These are phyloP conservation scores for Microcera coccophila DNA, from an alignment of 2,329 filamentous ascomycete genomes.

Conservation along the genomic window DNA sequence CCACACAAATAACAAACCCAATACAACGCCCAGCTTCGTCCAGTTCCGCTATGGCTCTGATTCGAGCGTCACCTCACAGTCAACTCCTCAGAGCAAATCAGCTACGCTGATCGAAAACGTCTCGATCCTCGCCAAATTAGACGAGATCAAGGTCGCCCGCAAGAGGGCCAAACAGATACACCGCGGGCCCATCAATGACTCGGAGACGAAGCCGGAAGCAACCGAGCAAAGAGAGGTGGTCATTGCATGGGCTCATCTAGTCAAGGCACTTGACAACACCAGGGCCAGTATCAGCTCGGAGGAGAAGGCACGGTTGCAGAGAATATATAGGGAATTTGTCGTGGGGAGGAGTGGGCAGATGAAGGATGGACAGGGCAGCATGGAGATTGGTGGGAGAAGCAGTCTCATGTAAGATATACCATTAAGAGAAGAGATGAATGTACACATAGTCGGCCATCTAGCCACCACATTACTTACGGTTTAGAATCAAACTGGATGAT, in stretches of 20 bases:
- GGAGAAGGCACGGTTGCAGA: slow-evolving; percentile 68
- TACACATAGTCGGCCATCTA: neutral
- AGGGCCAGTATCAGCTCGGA: slow-evolving; percentile 76
- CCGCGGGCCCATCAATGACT: slow-evolving; percentile 20
- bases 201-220: slow-evolving; percentile 27
- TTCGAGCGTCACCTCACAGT: slow-evolving; percentile 40
- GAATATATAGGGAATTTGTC: slow-evolving; percentile 91
- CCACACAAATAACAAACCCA: slow-evolving; percentile 25
- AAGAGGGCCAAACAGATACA: slow-evolving; percentile 41
- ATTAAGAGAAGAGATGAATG: slow-evolving; percentile 1
- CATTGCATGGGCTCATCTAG: slow-evolving; percentile 79
- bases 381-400: slow-evolving; percentile 85
- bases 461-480: neutral
- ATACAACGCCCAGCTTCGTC: slow-evolving; percentile 56
- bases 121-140: slow-evolving; percentile 74
- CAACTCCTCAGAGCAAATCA: slow-evolving; percentile 47
- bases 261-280: slow-evolving; percentile 71
- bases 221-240: slow-evolving; percentile 63
- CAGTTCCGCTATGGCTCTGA: slow-evolving; percentile 78
- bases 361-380: slow-evolving; percentile 86
- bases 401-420: slow-evolving; percentile 72
- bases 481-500: too few species aligned
- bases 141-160: slow-evolving; percentile 69
- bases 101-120: slow-evolving; percentile 69
- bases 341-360: slow-evolving; percentile 91